Evolutionary conservation across 108 stramenopile species (phyloP).

Genomic region (Nitzschia putrida): DNA sequence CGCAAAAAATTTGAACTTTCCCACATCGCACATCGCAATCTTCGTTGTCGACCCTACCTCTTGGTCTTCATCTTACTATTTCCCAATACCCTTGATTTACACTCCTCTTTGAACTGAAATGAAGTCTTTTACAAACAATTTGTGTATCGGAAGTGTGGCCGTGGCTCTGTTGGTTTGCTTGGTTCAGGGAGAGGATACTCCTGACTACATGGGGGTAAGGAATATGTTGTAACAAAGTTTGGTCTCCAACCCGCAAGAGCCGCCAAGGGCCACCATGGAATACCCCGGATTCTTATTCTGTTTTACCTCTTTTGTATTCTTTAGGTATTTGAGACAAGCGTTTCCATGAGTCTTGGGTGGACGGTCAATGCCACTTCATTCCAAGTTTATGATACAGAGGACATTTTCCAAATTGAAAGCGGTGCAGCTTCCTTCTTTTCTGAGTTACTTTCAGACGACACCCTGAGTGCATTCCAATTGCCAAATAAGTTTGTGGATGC

Average conservation of each 20-base stretch:
- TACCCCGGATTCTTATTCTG: no score
- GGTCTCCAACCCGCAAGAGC: not conserved
- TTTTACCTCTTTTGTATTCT: not conserved
- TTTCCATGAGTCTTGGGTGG: constrained; percentile 15
- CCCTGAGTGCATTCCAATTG: constrained; percentile 20
- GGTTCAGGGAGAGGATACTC: not conserved
- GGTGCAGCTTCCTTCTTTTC: constrained; percentile 22
- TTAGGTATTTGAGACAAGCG: constrained; percentile 36
- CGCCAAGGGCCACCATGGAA: no score
- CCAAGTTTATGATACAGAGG: constrained; percentile 8
- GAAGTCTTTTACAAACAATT: no score
- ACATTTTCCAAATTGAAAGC: constrained; percentile 32
- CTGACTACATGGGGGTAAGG: constrained; percentile 24
- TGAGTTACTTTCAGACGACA: constrained; percentile 24
- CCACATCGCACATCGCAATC: not conserved
- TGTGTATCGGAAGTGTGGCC: no score
- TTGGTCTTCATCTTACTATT: no score
- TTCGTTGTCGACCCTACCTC: not conserved
- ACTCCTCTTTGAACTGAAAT: no score
- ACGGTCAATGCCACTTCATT: constrained; percentile 5
- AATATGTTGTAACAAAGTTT: not conserved
- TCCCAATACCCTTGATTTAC: no score
- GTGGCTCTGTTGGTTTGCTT: not conserved
- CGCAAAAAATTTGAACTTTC: not conserved
- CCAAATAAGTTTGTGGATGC: constrained; percentile 18